phyloP scores from a whole-genome alignment of 768 basidiomycete genomes.

The Coprinellus micaceus region DNA sequence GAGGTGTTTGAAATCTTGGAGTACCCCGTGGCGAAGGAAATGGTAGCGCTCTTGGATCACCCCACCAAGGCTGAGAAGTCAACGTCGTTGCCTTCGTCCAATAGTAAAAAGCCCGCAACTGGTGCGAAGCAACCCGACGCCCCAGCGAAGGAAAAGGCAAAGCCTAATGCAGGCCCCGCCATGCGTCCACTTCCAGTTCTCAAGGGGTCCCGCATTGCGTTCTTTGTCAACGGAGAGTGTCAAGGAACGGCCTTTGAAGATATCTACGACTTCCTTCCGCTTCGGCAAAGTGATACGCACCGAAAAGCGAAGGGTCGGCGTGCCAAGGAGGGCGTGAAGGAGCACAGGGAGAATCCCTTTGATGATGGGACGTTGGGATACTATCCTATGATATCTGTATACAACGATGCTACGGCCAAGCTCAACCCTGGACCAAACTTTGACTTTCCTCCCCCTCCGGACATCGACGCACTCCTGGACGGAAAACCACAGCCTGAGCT shows the following conservation, averaged over 20 bases:
- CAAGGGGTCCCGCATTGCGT: conserved; percentile 69
- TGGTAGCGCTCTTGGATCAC: conserved; percentile 83
- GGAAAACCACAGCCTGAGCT: conserved; percentile 15
- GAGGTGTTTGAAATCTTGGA: conserved; percentile 94
- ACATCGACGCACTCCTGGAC: conserved; percentile 66
- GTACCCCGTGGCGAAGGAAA: conserved; percentile 86
- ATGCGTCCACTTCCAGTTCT: conserved; percentile 71
- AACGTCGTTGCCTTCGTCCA: conserved; percentile 51
- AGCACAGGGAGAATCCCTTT: conserved; percentile 78
- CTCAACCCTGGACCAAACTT: conserved; percentile 92
- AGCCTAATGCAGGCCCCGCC: conserved; percentile 34
- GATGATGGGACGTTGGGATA: conserved; percentile 96
- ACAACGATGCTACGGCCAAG: conserved; percentile 80
- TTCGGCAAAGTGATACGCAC: conserved; percentile 54
- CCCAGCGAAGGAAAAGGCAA: conserved; percentile 30
- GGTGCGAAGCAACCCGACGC: conserved; percentile 67
- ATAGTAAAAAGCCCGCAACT: conserved; percentile 51
- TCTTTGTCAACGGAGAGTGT: conserved; percentile 89
- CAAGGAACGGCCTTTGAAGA: conserved; percentile 84
- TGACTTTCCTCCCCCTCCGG: conserved; percentile 70
- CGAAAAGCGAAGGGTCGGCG: conserved; percentile 64
- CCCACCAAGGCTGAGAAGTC: conserved; percentile 55
- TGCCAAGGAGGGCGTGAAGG: conserved; percentile 62
- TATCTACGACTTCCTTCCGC: conserved; percentile 84
- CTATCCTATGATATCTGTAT: conserved; percentile 91